Evolutionary conservation across 164 flowering plant genomes (phyloP), one percentile per base, ranked within the genome.

Genomic region (Cinnamomum micranthum): DNA sequence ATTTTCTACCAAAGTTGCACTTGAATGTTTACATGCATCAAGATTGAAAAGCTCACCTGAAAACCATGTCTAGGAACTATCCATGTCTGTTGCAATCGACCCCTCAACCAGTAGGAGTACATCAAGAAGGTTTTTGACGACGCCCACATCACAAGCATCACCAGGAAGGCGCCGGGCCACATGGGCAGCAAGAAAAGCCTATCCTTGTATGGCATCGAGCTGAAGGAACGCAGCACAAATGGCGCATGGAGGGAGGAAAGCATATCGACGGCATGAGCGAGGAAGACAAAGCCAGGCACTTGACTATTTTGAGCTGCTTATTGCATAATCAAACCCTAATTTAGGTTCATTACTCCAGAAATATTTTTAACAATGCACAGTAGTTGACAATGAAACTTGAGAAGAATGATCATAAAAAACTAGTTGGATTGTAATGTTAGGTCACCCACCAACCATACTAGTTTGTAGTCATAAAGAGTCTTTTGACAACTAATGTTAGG

Each of bases 211-310:
- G 98, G 95, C 78, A 75, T 5, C 2, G 99, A 87, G 6, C 81
- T 79, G 59, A 82, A 81, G 6, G 91, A 81, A 20, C 95, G 81
- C 31, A 86, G 73, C 0, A 92, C 77, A 51, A 92, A 96, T 0
- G 93, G 92, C 4, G 72, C 87, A 59, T 96, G 99, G 78, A 92
- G 6, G 7, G 93, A 70, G 2, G 94, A 82, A 7, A 81, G 70
- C 6, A 92, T 41, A 75, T 96, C 99, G 28, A 95, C 96, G 0
- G 80, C 83, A 60, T 96, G 99, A 7, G 91, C 97, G 3, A 96
- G 85, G 82, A 96, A 93, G 47, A 96, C 97, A 72, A 94, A 92
- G 68, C 91, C 94, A 0, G 99, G 94, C 9, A 84, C 86, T 77
- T 81, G 81, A 13, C 68, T 74, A 7, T 77, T 77, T 79, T 83